Conservation (phyloP, 805 yeast species). For the Priceomyces haplophilus region DNA sequence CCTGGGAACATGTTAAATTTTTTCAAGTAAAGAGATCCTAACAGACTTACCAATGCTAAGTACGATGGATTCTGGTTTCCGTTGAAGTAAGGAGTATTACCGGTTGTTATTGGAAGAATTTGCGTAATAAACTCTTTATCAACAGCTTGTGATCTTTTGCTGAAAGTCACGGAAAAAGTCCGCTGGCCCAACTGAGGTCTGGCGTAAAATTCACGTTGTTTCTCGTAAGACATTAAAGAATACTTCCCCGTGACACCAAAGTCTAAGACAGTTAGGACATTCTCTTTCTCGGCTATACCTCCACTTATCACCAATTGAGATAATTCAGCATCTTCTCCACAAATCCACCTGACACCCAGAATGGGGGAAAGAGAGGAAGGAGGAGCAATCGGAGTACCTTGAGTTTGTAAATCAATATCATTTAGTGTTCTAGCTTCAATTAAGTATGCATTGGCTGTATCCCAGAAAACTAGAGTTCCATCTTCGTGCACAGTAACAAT, state of each 20-base stretch:
- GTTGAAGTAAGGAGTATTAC: conserved; percentile 65
- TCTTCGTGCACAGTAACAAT: conserved; percentile 75
- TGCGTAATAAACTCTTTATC: conserved; percentile 23
- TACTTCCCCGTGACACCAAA: conserved; percentile 80
- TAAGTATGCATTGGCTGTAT: conserved; percentile 69
- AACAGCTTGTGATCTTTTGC: conserved; percentile 12
- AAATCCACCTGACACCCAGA: conserved; percentile 67
- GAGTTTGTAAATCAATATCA: conserved; percentile 62
- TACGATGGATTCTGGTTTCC: conserved; percentile 78
- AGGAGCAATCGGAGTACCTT: conserved; percentile 31
- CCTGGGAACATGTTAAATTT: conserved; percentile 43
- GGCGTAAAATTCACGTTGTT: conserved; percentile 75
- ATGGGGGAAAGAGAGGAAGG: conserved; percentile 38
- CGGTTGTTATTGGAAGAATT: conserved; percentile 31
- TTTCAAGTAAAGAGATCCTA: conserved; percentile 64
- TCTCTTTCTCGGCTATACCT: conserved; percentile 45
- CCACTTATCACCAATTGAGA: conserved; percentile 73
- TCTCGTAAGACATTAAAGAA: conserved; percentile 76
- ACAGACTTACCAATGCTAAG: conserved; percentile 54
- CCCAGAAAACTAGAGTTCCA: conserved; percentile 91
- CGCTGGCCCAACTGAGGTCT: conserved; percentile 49
- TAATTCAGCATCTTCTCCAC: conserved; percentile 74
- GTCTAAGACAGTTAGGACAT: conserved; percentile 51
- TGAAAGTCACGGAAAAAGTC: conserved; percentile 24
- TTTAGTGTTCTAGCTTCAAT: conserved; percentile 71